These are phyloP conservation scores for Talaromyces sp. DNA, from an alignment of 2,329 filamentous ascomycete species.

Conservation along the genomic window DNA sequence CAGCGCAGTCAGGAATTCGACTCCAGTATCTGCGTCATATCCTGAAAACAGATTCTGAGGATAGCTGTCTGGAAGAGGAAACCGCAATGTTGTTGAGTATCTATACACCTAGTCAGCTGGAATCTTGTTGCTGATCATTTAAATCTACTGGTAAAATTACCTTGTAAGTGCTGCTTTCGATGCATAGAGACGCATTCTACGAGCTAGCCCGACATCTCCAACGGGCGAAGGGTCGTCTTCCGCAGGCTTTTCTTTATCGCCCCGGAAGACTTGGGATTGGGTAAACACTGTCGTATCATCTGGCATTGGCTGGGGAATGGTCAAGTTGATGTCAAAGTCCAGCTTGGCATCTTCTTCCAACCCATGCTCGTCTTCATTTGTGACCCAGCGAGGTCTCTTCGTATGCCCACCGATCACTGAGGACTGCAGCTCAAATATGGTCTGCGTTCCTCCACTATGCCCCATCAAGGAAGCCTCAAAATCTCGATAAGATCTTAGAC, in stretches of 20 bases:
- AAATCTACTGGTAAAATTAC: slow-evolving; percentile 14
- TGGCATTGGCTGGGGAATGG: slow-evolving; percentile 21
- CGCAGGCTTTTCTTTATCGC: slow-evolving; percentile 12
- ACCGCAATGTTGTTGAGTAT: slow-evolving; percentile 48
- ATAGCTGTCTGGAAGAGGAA: slow-evolving; percentile 78
- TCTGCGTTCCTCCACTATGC: slow-evolving; percentile 61
- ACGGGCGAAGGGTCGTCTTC: slow-evolving; percentile 11
- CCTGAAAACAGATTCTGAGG: slow-evolving; percentile 63
- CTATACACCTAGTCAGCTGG: slow-evolving; percentile 15
- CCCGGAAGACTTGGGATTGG: slow-evolving; percentile 29
- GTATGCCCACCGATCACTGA: slow-evolving; percentile 42
- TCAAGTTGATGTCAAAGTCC: slow-evolving; percentile 36
- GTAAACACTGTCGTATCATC: slow-evolving; percentile 28
- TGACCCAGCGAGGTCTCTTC: slow-evolving; percentile 7
- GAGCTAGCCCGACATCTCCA: slow-evolving; percentile 20
- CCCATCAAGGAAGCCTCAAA: slow-evolving; percentile 46
- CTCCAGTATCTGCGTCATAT: slow-evolving; percentile 38
- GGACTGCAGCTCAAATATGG: slow-evolving; percentile 69
- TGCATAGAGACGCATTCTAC: slow-evolving; percentile 27
- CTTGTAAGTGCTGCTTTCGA: slow-evolving; percentile 29
- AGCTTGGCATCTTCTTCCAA: slow-evolving; percentile 15
- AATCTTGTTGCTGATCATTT: background rate
- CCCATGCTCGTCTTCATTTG: slow-evolving; percentile 5
- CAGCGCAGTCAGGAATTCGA: slow-evolving; percentile 49
- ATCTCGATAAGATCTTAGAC: slow-evolving; percentile 39